Evolutionary conservation across 805 yeast genomes (phyloP), one percentile per base, ranked within the genome.

Genomic region (Candida silvatica): DNA sequence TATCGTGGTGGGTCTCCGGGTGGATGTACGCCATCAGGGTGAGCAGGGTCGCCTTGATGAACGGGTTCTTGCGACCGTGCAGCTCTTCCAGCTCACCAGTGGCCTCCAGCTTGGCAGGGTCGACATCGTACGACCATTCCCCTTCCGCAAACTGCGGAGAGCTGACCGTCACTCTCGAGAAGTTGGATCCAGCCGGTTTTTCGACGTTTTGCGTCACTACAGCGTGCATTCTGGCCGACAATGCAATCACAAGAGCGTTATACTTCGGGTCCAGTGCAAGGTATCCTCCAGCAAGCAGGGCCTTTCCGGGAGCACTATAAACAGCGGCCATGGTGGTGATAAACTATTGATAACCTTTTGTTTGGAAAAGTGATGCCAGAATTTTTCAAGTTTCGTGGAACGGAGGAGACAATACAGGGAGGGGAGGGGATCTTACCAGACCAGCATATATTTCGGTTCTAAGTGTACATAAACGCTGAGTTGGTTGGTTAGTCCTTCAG

Each of bases 291-390:
- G 92, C 96, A 9, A 92, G 48, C 19, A 92, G 64, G 1, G 97
- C 97, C 56, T 92, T 92, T 0, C 97, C 97, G 0, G 98, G 97
- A 0, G 97, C 94, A 51, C 95, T 82, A 52, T 75, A 90, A 6
- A 79, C 84, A 18, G 11, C 26, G 14, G 6, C 12, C 18, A 15
- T 28, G 14, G 29, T 8, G 14, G 15, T n/a, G n/a, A n/a, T n/a
- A n/a, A n/a, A n/a, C n/a, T n/a, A n/a, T n/a, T n/a, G n/a, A n/a
- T n/a, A n/a, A n/a, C n/a, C n/a, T n/a, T n/a, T n/a, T n/a, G n/a
- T n/a, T n/a, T n/a, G n/a, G n/a, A n/a, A n/a, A n/a, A n/a, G n/a
- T n/a, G n/a, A n/a, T n/a, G n/a, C n/a, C n/a, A n/a, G n/a, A n/a
- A n/a, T n/a, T n/a, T n/a, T n/a, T n/a, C n/a, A n/a, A n/a, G n/a